Conservation (phyloP, 2,329 filamentous ascomycete species). For the Neopestalotiopsis sp. region DNA sequence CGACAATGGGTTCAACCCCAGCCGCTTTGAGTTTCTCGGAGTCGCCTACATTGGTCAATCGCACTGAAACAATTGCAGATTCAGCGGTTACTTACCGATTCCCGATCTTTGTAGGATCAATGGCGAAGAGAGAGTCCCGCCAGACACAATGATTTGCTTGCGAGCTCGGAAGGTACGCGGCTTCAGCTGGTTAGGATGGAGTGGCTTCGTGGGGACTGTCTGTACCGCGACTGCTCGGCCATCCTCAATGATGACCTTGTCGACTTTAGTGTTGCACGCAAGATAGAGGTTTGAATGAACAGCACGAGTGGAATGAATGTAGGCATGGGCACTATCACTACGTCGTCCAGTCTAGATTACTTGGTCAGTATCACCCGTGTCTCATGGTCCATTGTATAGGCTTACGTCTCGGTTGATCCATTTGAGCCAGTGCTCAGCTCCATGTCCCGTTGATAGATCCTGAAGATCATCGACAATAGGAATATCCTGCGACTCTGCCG, state of each 20-base stretch:
- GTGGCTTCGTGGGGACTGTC: constrained; percentile 73
- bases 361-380: neutral
- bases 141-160: constrained; percentile 76
- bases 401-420: constrained; percentile 76
- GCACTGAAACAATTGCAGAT: neutral
- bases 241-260: constrained; percentile 77
- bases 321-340: constrained; percentile 78
- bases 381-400: neutral
- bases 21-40: constrained; percentile 72
- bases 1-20: constrained; percentile 72
- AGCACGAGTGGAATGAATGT: constrained; percentile 77
- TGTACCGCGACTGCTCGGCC: constrained; percentile 74
- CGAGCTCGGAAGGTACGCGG: constrained; percentile 66
- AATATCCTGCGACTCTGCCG: constrained; percentile 75
- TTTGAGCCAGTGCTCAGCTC: constrained; percentile 84
- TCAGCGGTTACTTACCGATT: constrained; percentile 51
- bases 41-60: constrained; percentile 51
- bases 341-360: constrained; percentile 65
- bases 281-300: constrained; percentile 75
- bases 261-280: constrained; percentile 77
- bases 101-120: constrained; percentile 78
- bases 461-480: constrained; percentile 77
- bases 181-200: constrained; percentile 59
- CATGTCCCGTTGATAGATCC: constrained; percentile 71
- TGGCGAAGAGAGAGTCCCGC: constrained; percentile 76